Evolutionary conservation across 2,329 filamentous ascomycete species (phyloP), one percentile per base, ranked within the genome.

Genomic region (Neofusicoccum laricinum): DNA sequence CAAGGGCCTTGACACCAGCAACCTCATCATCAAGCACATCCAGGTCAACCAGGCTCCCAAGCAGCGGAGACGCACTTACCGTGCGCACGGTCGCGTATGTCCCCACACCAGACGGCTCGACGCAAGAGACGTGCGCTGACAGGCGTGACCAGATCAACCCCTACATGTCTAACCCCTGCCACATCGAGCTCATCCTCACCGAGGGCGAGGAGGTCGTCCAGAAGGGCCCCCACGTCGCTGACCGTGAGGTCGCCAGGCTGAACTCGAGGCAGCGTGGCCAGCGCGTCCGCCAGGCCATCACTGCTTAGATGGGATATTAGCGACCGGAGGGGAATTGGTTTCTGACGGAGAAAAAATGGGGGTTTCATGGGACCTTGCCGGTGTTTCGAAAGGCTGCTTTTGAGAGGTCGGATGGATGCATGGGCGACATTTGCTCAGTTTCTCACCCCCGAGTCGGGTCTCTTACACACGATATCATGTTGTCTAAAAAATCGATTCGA

Each of bases 41-140:
- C 95, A 99, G 87, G 95, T 99, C 88, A 99, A 99, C 92, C 95
- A 99, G 88, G 96, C 95, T 75, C 95, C 95, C 78, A 98, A 98
- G 90, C 94, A 98, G 88, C 90, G 95, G 81, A 89, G 95, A 85
- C 90, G 95, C 83, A 99, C 95, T 80, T 99, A 99, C 91, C 93
- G 95, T 89, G 96, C 96, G 71, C 95, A 99, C 88, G 95, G 95
- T 89, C 93, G 95, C 87, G 94, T 97, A 96, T 77, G 93, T 92
- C 61, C 63, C 48, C 32, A 58, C 19, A 64, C 25, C 14, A 40
- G 62, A 67, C 46, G 34, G 10, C 14, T 12, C 38, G 3, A 11
- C 10, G 21, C 8, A 36, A 4, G 10, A 7, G 12, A 32, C 3
- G 45, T 34, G 21, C 6, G 48, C 25, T 58, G 48, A 68, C 53